Evolutionary conservation across 345 rosid species (phyloP), one percentile per base, ranked within the genome.

Genomic region (Luvunga scandens): DNA sequence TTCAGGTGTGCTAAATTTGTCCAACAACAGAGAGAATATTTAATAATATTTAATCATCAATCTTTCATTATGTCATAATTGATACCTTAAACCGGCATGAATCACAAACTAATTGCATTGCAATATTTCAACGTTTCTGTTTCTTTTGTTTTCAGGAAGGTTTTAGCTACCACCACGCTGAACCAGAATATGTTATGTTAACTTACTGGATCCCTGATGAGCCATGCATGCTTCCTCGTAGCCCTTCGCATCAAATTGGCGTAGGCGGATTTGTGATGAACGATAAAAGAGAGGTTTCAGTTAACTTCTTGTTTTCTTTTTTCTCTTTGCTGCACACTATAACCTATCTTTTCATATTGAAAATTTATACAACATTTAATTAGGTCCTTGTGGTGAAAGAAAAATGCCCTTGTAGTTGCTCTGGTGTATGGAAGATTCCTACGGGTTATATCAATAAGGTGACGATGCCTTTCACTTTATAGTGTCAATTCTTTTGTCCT

Each of bases 371-470:
- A 34, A 65, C 36, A 34, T 67, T 22, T 10, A 10, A 42, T 42
- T 53, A 90, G 89, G 86, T 90, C 77, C 86, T 86, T 4, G 91
- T 78, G 65, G 89, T 87, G 57, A 88, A 84, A 81, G 93, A 90
- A 73, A 84, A 80, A 36, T 77, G 85, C 31, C 81, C 86, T 16
- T 84, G 84, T 60, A 84, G 66, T 66, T 85, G 89, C 81, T 78
- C 81, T 2, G 86, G 75, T 3, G 81, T 86, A 53, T 87, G 91
- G 90, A 90, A 90, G 83, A 70, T 87, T 67, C 93, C 91, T 0
- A 88, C 88, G 1, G 93, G 93, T 55, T 87, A 85, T 38, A 80
- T 88, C 71, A 81, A 85, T 42, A 88, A 88, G 87, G 90, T 85
- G 71, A 73, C 60, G 36, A 73, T 68, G 36, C 3, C 38, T 27